Percentiles rank a stretch among this genome's conserved stretches.
phyloP scores from a whole-genome alignment of 2,329 filamentous ascomycete genomes.

The Ophiostoma ips region DNA sequence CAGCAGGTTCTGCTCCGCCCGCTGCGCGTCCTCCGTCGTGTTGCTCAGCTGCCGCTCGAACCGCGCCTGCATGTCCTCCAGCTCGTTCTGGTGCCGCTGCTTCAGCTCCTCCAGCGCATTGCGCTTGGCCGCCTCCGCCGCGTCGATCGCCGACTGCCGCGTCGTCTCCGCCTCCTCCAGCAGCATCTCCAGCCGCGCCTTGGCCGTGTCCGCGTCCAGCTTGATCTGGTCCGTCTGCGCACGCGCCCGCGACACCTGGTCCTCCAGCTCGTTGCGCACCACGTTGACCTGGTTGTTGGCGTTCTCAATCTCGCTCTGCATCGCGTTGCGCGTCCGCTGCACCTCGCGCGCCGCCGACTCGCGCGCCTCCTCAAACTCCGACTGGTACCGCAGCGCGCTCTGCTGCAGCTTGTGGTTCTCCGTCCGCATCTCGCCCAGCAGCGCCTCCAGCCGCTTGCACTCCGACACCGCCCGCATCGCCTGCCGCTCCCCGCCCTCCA shows the following conservation, averaged over 20 bases:
- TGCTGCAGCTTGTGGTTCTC: constrained; percentile 63
- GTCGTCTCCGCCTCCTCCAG: constrained; percentile 66
- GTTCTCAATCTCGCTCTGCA: constrained; percentile 70
- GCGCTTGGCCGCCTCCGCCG: constrained; percentile 19
- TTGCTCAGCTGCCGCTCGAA: constrained; percentile 63
- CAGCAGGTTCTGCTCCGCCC: constrained; percentile 62
- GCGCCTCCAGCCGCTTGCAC: constrained; percentile 42
- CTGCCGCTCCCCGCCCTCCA: constrained; percentile 50
- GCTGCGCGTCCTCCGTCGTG: constrained; percentile 66
- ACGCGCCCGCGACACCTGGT: constrained; percentile 58
- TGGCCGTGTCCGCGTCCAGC: constrained; percentile 67
- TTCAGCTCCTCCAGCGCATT: constrained; percentile 35
- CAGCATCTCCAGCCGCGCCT: constrained; percentile 69
- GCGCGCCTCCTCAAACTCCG: constrained; percentile 72
- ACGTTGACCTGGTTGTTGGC: constrained; percentile 78
- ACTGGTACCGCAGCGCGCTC: constrained; percentile 53
- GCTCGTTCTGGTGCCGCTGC: constrained; percentile 49
- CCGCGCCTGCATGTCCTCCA: constrained; percentile 62
- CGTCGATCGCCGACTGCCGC: constrained; percentile 24
- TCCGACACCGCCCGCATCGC: constrained; percentile 51
- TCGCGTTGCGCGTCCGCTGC: constrained; percentile 60
- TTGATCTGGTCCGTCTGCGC: constrained; percentile 63
- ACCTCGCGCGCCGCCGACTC: constrained; percentile 70
- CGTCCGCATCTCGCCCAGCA: constrained; percentile 42
- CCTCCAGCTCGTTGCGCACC: constrained; percentile 68